These are phyloP conservation scores for Rachicladosporium sp. DNA, from an alignment of 2,329 filamentous ascomycete genomes.

Conservation along the genomic window DNA sequence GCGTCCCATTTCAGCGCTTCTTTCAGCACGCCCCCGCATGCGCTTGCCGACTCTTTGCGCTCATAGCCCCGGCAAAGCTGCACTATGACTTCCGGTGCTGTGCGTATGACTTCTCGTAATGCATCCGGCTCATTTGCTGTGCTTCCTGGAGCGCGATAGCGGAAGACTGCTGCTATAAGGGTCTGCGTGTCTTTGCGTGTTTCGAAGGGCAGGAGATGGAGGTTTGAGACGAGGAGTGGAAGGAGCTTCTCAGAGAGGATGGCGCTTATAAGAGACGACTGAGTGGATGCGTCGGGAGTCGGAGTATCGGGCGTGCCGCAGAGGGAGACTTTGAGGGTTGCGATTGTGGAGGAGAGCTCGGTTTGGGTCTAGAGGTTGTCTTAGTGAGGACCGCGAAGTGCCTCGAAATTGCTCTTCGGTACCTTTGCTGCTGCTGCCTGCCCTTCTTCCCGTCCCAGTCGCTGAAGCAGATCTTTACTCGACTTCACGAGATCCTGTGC, in stretches of 20 bases:
- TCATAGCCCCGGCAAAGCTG: conserved; percentile 84
- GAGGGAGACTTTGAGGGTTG: conserved; percentile 83
- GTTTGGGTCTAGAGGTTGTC: conserved; percentile 53
- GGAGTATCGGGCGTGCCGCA: conserved; percentile 88
- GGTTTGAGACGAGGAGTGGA: conserved; percentile 66
- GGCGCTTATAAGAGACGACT: conserved; percentile 52
- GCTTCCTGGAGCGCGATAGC: conserved; percentile 61
- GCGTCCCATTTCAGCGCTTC: conserved; percentile 87
- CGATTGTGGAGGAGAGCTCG: conserved; percentile 72
- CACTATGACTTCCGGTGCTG: conserved; percentile 74
- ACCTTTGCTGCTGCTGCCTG: conserved; percentile 40
- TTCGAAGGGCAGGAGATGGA: conserved; percentile 84
- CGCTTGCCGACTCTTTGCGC: conserved; percentile 79
- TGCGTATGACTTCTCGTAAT: conserved; percentile 76
- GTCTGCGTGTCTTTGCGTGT: conserved; percentile 90
- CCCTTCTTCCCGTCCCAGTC: conserved; percentile 41
- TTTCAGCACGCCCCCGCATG: conserved; percentile 76
- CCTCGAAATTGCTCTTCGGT: background rate
- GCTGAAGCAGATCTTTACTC: conserved; percentile 51
- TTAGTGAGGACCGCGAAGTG: background rate
- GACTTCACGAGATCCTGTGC: conserved; percentile 49
- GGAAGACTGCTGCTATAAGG: conserved; percentile 89
- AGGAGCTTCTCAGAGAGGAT: conserved; percentile 85
- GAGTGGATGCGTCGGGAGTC: conserved; percentile 79
- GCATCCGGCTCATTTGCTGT: conserved; percentile 66